Conservation (phyloP, 176 grass and related monocot species). For the Urochloa ruziziensis region DNA sequence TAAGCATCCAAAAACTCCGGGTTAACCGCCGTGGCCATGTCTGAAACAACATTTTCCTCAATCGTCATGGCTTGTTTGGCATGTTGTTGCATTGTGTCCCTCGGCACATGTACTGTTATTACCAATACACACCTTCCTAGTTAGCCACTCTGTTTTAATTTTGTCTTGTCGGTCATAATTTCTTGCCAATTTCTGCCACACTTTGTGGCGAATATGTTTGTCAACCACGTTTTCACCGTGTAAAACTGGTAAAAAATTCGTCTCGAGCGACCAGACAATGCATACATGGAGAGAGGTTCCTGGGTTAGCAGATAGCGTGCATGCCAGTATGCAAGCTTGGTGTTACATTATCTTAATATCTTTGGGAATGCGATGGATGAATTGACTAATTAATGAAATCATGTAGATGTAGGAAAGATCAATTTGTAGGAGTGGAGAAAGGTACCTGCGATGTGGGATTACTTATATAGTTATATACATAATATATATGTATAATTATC, state of each 20-base stretch:
- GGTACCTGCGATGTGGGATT: background rate
- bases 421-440: background rate
- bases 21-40: background rate
- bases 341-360: background rate
- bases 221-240: background rate
- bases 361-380: background rate
- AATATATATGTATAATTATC: background rate
- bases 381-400: background rate
- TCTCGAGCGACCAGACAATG: background rate
- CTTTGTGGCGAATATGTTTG: background rate
- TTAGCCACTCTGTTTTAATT: background rate
- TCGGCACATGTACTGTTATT: background rate
- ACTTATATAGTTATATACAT: background rate
- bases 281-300: background rate
- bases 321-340: background rate
- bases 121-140: background rate
- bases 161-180: background rate
- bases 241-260: too few species aligned
- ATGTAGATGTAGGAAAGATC: too few species aligned
- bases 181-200: background rate
- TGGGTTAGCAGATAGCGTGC: background rate
- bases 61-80: background rate
- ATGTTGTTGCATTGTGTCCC: background rate
- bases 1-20: conserved; percentile 7
- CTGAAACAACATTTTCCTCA: background rate